phyloP scores from a whole-genome alignment of 2,329 filamentous ascomycete genomes.

The Tolypocladium ovalisporum region DNA sequence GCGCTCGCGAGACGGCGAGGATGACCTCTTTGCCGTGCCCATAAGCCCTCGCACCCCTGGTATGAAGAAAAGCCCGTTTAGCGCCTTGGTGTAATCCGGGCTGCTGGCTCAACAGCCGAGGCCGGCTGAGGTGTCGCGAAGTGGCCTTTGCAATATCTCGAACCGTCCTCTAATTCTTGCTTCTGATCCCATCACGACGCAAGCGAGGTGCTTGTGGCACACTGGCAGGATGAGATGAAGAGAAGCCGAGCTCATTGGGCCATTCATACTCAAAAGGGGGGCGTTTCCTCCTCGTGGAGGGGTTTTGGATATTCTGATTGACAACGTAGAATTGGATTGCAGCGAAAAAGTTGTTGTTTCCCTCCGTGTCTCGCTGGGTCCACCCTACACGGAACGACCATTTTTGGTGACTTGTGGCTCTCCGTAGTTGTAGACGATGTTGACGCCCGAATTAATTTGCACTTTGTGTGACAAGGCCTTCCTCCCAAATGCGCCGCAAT shows the following conservation, averaged over 20 bases:
- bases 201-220: background rate
- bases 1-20: conserved; percentile 35
- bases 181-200: background rate
- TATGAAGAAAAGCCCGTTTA: conserved; percentile 75
- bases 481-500: background rate
- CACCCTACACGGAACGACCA: too few relatives aligned
- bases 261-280: background rate
- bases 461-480: background rate
- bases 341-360: background rate
- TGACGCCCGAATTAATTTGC: too few relatives aligned
- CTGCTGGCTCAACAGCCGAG: background rate
- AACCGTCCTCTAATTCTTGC: background rate
- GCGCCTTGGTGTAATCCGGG: conserved; percentile 18
- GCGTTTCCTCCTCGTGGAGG: background rate
- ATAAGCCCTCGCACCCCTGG: conserved; percentile 81
- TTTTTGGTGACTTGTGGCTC: background rate
- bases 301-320: background rate
- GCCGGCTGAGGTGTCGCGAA: too few relatives aligned
- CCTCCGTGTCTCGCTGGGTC: too few relatives aligned
- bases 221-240: background rate
- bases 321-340: background rate
- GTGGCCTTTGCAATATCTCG: background rate
- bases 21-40: conserved; percentile 78
- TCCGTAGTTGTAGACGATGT: background rate
- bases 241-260: background rate